Base-by-base conservation (phyloP, 2,329 filamentous ascomycete genomes). In the Triangularia verruculosa region DNA sequence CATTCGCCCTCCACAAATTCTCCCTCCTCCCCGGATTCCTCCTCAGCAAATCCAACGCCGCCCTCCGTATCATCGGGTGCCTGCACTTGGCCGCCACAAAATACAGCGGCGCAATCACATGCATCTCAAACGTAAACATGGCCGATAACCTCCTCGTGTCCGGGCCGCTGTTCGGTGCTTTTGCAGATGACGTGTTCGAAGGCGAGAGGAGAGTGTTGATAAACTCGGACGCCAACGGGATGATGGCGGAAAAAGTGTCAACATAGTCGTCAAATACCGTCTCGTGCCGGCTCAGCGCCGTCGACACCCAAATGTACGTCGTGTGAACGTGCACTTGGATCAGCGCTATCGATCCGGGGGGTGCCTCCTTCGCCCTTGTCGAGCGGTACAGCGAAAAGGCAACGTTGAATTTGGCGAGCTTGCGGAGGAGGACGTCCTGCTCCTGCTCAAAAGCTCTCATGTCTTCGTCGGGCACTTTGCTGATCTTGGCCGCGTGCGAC, bases 61-160 rank as follows among this genome's bases (percentile, higher is more conserved):
- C 73, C 0, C 78, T 72, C 12, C 79, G 68, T 4, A 80, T 71
- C 15, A 76, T 68, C 0, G 75, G 82, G 62, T 80, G 78, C 1
- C 78, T 73, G 57, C 77, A 80, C 59, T 77, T 78, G 34, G 71
- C 68, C 0, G 71, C 74, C 6, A 76, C 74, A 66, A 77, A 81
- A 66, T 78, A 80, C 0, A 82, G 67, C 0, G 78, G 76, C 0
- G 78, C 75, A 25, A 80, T 72, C 0, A 80, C 61, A 20, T 79
- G 77, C 12, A 77, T 79, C 43, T 80, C 78, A 54, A 80, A 81
- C 5, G 73, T 75, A 34, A 81, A 81, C 55, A 66, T 67, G 58
- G 67, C 53, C 28, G 65, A 55, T 59, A 69, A 55, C 11, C 68
- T 61, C 17, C 64, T 59, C 15, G 68, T 61, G 20, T 67, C 60